phyloP scores from a whole-genome alignment of 768 basidiomycete genomes.

The Mycena belliarum region DNA sequence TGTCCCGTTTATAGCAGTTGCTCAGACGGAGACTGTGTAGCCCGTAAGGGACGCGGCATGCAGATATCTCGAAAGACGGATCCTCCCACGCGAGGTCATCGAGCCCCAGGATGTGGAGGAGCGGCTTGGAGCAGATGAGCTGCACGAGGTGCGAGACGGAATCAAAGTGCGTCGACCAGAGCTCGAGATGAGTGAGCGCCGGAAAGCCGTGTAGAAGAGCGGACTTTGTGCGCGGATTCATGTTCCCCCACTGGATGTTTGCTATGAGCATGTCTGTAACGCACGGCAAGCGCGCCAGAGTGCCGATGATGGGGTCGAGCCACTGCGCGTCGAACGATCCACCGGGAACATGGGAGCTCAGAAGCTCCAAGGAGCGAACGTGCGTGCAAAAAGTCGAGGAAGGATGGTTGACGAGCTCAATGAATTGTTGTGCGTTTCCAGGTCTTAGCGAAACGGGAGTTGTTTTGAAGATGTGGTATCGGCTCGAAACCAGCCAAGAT shows the following conservation, averaged over 20 bases:
- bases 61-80: constrained; percentile 4
- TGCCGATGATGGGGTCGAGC: constrained; percentile 13
- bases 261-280: constrained; percentile 12
- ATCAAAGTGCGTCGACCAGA: constrained; percentile 15
- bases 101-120: constrained; percentile 12
- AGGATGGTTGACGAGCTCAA: constrained; percentile 3
- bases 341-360: neutral
- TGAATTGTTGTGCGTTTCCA: constrained; percentile 9
- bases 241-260: constrained; percentile 16
- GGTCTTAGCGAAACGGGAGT: constrained; percentile 8
- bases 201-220: constrained; percentile 7
- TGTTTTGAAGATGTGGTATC: constrained; percentile 10
- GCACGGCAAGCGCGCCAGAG: constrained; percentile 10
- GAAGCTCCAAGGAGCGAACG: constrained; percentile 11
- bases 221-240: constrained; percentile 11
- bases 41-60: neutral
- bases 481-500: constrained; percentile 13
- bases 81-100: constrained; percentile 21
- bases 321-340: constrained; percentile 11
- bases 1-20: constrained; percentile 21
- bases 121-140: constrained; percentile 20
- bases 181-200: constrained; percentile 11
- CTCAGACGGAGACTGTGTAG: constrained; percentile 16
- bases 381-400: constrained; percentile 9
- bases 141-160: constrained; percentile 14